These are phyloP conservation scores for Spiromastix sp. DNA, from an alignment of 2,329 filamentous ascomycete genomes.

Conservation along the genomic window DNA sequence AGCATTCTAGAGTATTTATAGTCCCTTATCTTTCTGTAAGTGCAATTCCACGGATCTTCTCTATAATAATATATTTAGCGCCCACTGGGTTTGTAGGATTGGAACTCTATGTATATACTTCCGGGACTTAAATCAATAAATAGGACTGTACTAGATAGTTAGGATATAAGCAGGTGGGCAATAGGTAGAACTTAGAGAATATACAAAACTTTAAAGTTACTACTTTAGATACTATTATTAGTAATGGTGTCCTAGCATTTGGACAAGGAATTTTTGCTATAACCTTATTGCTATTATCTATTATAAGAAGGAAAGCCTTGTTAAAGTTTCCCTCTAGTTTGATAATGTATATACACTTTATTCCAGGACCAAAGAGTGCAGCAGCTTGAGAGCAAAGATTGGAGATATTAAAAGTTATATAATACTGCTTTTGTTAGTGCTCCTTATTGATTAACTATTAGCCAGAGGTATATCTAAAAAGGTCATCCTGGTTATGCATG, in stretches of 20 bases:
- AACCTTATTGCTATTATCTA: conserved; percentile 15
- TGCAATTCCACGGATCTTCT: conserved; percentile 23
- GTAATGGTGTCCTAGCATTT: conserved; percentile 15
- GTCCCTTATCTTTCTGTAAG: conserved; percentile 21
- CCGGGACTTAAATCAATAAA: conserved; percentile 22
- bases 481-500: conserved; percentile 6
- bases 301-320: conserved; percentile 17
- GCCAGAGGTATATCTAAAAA: conserved; percentile 22
- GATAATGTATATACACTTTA: conserved; percentile 17
- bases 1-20: conserved; percentile 17
- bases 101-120: conserved; percentile 23
- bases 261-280: conserved; percentile 18
- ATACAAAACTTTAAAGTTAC: conserved; percentile 23
- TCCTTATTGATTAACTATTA: conserved; percentile 20
- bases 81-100: conserved; percentile 24
- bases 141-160: conserved; percentile 9
- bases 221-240: conserved; percentile 26
- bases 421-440: conserved; percentile 15
- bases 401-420: conserved; percentile 20
- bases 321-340: conserved; percentile 18
- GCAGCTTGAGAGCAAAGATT: conserved; percentile 20
- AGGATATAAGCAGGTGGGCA: background rate
- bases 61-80: conserved; percentile 32
- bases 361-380: conserved; percentile 10
- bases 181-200: conserved; percentile 3